Base-by-base conservation (phyloP, 2,329 filamentous ascomycete genomes). In the Colletotrichum lentis region DNA sequence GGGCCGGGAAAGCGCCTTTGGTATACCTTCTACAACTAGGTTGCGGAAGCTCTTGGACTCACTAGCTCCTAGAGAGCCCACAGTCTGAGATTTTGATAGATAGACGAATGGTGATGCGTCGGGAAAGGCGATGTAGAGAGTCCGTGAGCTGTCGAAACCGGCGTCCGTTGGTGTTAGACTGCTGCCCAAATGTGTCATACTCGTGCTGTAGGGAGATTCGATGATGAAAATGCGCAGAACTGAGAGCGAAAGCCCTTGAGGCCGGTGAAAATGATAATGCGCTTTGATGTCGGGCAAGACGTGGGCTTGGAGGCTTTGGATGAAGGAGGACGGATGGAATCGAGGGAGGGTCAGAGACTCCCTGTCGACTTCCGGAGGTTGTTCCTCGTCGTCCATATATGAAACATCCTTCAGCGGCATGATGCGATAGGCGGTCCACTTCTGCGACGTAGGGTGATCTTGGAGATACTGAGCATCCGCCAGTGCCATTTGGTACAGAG, bases 101-200 rank as follows among this genome's bases (percentile, higher is more conserved):
- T 93, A 96, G 52, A 96, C 82, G 70, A 90, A 89, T 0, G 93
- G 91, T 12, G 91, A 90, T 41, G 90, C 91, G 74, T 95, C 90
- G 0, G 94, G 93, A 73, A 96, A 95, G 1, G 92, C 91, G 69
- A 96, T 83, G 74, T 93, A 96, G 46, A 97, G 86, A 2, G 91
- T 90, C 71, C 89, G 86, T 14, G 89, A 89, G 1, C 87, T 82
- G 71, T 93, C 89, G n/a, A 86, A 84, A 67, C 82, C 83, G 55
- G 84, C 75, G 18, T 77, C 73, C 5, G 73, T 69, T 7, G 37
- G 39, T 27, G 47, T 12, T 5, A 44, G 22, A 10, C 75, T 76
- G 47, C 78, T 79, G 72, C 68, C 69, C 18, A 87, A 79, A 10
- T 65, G 47, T 44, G 81, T 80, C 18, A 86, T 88, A 72, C 90